Conservation (phyloP, 768 basidiomycete species). For the Tricholoma sp. region DNA sequence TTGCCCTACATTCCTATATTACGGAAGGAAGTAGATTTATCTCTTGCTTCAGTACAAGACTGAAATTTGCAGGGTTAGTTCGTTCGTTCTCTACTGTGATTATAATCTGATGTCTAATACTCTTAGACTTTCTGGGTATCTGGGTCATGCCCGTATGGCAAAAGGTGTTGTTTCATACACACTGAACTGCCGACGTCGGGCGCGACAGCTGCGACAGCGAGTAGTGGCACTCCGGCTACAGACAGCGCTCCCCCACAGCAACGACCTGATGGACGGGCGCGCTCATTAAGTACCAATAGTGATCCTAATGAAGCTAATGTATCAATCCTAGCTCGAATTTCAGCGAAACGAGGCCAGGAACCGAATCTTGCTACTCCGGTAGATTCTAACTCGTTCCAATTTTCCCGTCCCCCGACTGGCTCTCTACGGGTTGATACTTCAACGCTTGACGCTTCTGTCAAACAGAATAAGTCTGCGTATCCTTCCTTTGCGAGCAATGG, state of each 20-base stretch:
- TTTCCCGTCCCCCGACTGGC: slow-evolving; percentile 61
- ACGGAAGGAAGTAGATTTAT: slow-evolving; percentile 16
- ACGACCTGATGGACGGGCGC: slow-evolving; percentile 51
- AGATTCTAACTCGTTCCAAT: slow-evolving; percentile 48
- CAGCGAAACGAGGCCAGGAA: slow-evolving; percentile 57
- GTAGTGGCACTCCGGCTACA: slow-evolving; percentile 26
- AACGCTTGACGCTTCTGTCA: slow-evolving; percentile 50
- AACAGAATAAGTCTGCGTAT: slow-evolving; percentile 85
- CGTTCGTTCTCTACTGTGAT: slow-evolving; percentile 5
- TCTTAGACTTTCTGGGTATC: slow-evolving; percentile 88
- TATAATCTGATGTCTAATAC: slow-evolving; percentile 6
- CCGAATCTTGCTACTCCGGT: slow-evolving; percentile 46
- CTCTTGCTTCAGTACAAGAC: slow-evolving; percentile 72
- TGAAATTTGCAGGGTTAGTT: slow-evolving; percentile 81
- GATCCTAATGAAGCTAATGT: slow-evolving; percentile 70
- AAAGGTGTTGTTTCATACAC: slow-evolving; percentile 91
- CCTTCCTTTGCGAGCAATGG: slow-evolving; percentile 62
- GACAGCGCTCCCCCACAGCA: slow-evolving; percentile 50
- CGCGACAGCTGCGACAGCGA: slow-evolving; percentile 41
- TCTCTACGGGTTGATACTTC: slow-evolving; percentile 73
- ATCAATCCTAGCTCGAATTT: slow-evolving; percentile 75
- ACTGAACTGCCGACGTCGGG: slow-evolving; percentile 75
- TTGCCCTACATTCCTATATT: slow-evolving; percentile 5
- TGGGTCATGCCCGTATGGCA: slow-evolving; percentile 89
- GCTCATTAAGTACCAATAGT: slow-evolving; percentile 71